These are phyloP conservation scores for Deuterostichococcus epilithicus DNA, from an alignment of 139 green algal species.

Conservation along the genomic window DNA sequence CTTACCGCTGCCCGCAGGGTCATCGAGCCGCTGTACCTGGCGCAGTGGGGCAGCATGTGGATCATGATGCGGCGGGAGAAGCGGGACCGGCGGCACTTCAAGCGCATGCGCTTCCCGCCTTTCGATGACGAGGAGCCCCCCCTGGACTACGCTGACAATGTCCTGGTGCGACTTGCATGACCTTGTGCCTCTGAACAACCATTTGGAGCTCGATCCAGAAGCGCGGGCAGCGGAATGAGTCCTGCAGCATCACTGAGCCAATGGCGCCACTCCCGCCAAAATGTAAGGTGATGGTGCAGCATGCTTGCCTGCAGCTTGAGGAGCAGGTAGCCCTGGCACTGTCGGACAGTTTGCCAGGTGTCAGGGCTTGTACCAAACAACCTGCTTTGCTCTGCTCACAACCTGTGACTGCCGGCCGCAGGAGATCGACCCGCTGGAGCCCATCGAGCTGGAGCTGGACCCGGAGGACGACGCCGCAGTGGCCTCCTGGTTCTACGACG, in stretches of 20 bases:
- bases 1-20: conserved; percentile 48
- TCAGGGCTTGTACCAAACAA: too few relatives aligned
- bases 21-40: conserved; percentile 96
- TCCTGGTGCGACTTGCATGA: conserved; percentile 58
- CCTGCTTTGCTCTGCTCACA: background rate
- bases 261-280: too few relatives aligned
- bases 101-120: conserved; percentile 99
- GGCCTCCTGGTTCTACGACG: conserved; percentile 95
- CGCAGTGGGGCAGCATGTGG: conserved; percentile 99
- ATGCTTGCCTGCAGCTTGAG: too few relatives aligned
- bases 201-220: too few relatives aligned
- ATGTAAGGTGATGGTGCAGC: too few relatives aligned
- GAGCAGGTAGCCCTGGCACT: too few relatives aligned
- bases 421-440: conserved; percentile 93
- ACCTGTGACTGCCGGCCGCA: background rate
- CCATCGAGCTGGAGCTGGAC: conserved; percentile 97
- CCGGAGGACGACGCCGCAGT: conserved; percentile 86
- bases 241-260: too few relatives aligned
- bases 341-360: background rate
- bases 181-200: background rate
- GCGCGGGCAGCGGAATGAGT: too few relatives aligned
- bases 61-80: conserved; percentile 99
- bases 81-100: conserved; percentile 97
- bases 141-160: conserved; percentile 98
- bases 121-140: conserved; percentile 99